phyloP scores from a whole-genome alignment of 805 yeast species.

The Kazachstania taianensis region DNA sequence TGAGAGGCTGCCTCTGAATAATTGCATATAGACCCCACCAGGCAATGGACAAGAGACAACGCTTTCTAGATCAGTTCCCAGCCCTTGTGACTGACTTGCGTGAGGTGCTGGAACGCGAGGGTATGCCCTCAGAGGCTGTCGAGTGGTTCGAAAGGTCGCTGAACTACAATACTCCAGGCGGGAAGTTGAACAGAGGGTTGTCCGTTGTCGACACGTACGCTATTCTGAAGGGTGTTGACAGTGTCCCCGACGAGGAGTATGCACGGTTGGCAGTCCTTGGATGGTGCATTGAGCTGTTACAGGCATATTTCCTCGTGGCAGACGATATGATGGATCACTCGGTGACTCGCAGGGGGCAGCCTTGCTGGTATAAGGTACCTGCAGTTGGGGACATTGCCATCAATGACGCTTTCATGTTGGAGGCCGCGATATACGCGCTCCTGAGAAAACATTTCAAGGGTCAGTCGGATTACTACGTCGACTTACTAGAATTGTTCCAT shows the following conservation, averaged over 20 bases:
- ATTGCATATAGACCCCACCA: too few relatives aligned
- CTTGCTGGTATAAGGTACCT: conserved; percentile 86
- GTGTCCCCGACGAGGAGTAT: conserved; percentile 59
- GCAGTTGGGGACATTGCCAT: conserved; percentile 89
- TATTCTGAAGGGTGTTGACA: conserved; percentile 59
- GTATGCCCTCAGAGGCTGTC: conserved; percentile 78
- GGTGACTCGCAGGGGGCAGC: conserved; percentile 95
- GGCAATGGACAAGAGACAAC: conserved; percentile 43
- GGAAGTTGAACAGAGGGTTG: conserved; percentile 91
- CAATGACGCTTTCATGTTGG: conserved; percentile 94
- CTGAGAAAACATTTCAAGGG: conserved; percentile 80
- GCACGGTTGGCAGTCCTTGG: conserved; percentile 81
- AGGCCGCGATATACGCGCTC: conserved; percentile 82
- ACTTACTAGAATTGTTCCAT: conserved; percentile 86
- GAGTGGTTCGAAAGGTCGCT: conserved; percentile 70
- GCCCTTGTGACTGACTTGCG: conserved; percentile 65
- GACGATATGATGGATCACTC: conserved; percentile 98
- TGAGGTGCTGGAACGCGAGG: conserved; percentile 50
- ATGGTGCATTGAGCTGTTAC: conserved; percentile 90
- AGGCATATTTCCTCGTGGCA: conserved; percentile 93
- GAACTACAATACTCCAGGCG: conserved; percentile 88
- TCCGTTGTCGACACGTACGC: conserved; percentile 91
- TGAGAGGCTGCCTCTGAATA: too few relatives aligned
- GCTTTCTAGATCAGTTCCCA: conserved; percentile 64
- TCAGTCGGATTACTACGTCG: conserved; percentile 69